Conservation (phyloP, 257 asterid genomes). For the Nemophila menziesii region DNA sequence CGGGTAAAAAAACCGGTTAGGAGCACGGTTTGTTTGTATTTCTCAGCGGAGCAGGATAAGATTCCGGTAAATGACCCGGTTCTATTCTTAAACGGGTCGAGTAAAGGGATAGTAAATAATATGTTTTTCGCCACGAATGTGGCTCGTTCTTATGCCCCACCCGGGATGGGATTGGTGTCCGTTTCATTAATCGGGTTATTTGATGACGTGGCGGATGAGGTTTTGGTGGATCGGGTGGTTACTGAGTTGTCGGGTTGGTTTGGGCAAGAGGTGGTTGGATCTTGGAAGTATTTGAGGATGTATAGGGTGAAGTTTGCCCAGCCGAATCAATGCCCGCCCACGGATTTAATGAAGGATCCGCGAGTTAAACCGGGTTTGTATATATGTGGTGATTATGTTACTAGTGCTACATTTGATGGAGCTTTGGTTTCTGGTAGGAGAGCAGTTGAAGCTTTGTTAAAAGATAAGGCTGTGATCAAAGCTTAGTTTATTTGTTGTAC, state of each 20-base stretch:
- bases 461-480: slow-evolving; percentile 30
- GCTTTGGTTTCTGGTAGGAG: slow-evolving; percentile 85
- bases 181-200: slow-evolving; percentile 59
- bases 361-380: slow-evolving; percentile 47
- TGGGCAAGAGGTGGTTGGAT: slow-evolving; percentile 39
- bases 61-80: slow-evolving; percentile 65
- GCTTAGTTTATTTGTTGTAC: too few relatives aligned
- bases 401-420: slow-evolving; percentile 88
- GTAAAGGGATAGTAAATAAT: slow-evolving; percentile 72
- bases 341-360: slow-evolving; percentile 63
- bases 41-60: slow-evolving; percentile 36
- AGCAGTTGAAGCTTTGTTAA: slow-evolving; percentile 75
- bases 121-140: slow-evolving; percentile 86
- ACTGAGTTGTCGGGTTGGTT: slow-evolving; percentile 71
- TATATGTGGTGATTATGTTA: slow-evolving; percentile 79
- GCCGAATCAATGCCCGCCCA: slow-evolving; percentile 87
- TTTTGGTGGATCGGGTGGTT: slow-evolving; percentile 40
- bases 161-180: slow-evolving; percentile 69
- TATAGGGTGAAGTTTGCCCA: slow-evolving; percentile 67
- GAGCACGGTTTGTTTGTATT: slow-evolving; percentile 72
- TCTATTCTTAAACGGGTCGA: slow-evolving; percentile 63
- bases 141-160: slow-evolving; percentile 65
- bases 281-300: slow-evolving; percentile 62
- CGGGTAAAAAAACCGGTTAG: slow-evolving; percentile 44
- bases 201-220: slow-evolving; percentile 41